These are phyloP conservation scores for Moelleriella libera DNA, from an alignment of 2,329 filamentous ascomycete species.

Conservation along the genomic window DNA sequence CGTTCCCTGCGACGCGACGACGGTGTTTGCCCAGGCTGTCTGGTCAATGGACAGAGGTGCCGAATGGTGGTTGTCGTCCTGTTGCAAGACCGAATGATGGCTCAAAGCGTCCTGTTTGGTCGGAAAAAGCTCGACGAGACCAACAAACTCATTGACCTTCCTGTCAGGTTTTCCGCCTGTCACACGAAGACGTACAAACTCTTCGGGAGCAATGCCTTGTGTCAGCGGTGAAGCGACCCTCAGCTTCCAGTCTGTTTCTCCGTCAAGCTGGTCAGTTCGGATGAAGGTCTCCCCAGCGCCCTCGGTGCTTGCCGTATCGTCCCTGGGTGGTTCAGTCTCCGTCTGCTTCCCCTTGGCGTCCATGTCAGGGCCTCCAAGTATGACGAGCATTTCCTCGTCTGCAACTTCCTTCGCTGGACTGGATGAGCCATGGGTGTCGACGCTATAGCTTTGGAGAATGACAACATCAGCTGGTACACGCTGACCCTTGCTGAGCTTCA, in stretches of 20 bases:
- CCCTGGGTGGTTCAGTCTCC: slow-evolving; percentile 10
- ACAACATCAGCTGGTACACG: slow-evolving; percentile 89
- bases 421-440: slow-evolving; percentile 29
- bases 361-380: slow-evolving; percentile 23
- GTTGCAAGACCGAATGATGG: slow-evolving; percentile 19
- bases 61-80: slow-evolving; percentile 33
- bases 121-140: slow-evolving; percentile 65
- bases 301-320: slow-evolving; percentile 17
- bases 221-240: slow-evolving; percentile 76
- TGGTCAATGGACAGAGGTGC: slow-evolving; percentile 84
- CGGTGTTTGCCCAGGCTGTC: slow-evolving; percentile 96
- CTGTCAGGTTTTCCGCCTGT: slow-evolving; percentile 83
- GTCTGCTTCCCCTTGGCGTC: slow-evolving; percentile 20
- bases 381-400: slow-evolving; percentile 26
- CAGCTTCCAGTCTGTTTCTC: slow-evolving; percentile 97
- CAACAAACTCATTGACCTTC: slow-evolving; percentile 88
- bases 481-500: slow-evolving; percentile 85
- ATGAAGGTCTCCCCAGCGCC: slow-evolving; percentile 86
- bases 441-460: slow-evolving; percentile 67
- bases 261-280: slow-evolving; percentile 90
- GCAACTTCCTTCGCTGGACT: slow-evolving; percentile 15
- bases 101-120: slow-evolving; percentile 34
- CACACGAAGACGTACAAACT: slow-evolving; percentile 57
- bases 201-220: slow-evolving; percentile 58
- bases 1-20: slow-evolving; percentile 82